phyloP scores from a whole-genome alignment of 2,329 filamentous ascomycete genomes.

The Calonectria ilicicola region DNA sequence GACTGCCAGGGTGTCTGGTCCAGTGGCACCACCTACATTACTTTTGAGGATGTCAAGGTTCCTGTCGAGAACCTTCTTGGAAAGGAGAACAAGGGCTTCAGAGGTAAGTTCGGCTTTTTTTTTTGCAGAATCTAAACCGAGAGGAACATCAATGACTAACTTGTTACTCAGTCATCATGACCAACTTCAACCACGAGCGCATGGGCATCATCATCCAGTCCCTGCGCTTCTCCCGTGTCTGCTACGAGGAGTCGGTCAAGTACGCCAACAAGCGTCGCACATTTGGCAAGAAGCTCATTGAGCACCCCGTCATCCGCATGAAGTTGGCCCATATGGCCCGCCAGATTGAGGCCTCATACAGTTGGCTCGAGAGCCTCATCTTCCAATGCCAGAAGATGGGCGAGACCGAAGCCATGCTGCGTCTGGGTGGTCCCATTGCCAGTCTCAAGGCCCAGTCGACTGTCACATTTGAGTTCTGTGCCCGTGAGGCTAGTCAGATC shows the following conservation, averaged over 20 bases:
- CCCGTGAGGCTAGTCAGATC: constrained; percentile 95
- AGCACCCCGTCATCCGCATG: constrained; percentile 96
- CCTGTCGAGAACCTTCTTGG: constrained; percentile 98
- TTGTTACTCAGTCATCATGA: constrained; percentile 85
- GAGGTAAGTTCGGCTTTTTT: constrained; percentile 60
- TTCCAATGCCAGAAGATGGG: constrained; percentile 95
- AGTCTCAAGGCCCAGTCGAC: constrained; percentile 94
- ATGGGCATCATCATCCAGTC: constrained; percentile 99
- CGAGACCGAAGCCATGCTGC: constrained; percentile 95
- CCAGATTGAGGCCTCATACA: constrained; percentile 96
- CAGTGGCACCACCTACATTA: constrained; percentile 95
- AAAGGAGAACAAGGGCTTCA: constrained; percentile 98
- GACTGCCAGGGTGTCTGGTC: constrained; percentile 99
- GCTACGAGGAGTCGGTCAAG: constrained; percentile 95
- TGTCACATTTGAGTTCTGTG: constrained; percentile 97
- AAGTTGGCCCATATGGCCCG: constrained; percentile 99
- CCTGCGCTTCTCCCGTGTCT: constrained; percentile 93
- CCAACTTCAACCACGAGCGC: constrained; percentile 99
- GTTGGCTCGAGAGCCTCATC: constrained; percentile 95
- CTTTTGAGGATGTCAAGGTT: constrained; percentile 99
- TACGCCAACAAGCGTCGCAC: constrained; percentile 98
- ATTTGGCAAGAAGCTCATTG: constrained; percentile 95
- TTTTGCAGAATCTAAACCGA: not conserved
- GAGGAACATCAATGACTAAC: constrained; percentile 27
- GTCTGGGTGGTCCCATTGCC: constrained; percentile 94